A percentile compares a stretch with the other conserved stretches of the same genome.
phyloP scores from a whole-genome alignment of 2,329 filamentous ascomycete genomes.

The Hypoxylon sp. region DNA sequence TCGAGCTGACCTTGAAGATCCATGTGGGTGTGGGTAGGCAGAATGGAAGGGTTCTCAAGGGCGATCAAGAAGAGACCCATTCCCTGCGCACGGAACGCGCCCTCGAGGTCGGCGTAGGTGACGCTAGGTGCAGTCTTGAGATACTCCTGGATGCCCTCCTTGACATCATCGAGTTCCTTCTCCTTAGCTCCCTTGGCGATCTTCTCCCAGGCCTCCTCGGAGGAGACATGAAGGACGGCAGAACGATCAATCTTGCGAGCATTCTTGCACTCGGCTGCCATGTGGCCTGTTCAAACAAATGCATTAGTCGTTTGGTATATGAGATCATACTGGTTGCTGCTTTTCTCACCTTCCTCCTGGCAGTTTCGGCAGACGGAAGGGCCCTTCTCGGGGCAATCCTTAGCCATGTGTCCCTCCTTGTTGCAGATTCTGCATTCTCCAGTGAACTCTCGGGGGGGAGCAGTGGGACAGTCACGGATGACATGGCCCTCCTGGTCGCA shows the following conservation, averaged over 20 bases:
- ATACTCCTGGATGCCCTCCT: constrained; percentile 67
- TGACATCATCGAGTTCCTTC: constrained; percentile 69
- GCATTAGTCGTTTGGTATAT: too few relatives aligned
- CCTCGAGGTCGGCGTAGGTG: constrained; percentile 69
- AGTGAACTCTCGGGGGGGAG: constrained; percentile 46
- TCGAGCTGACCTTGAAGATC: constrained; percentile 74
- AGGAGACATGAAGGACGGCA: constrained; percentile 56
- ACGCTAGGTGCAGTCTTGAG: constrained; percentile 66
- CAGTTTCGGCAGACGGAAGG: constrained; percentile 69
- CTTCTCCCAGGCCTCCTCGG: constrained; percentile 66
- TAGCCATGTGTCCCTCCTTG: constrained; percentile 62
- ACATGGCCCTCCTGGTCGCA: constrained; percentile 62
- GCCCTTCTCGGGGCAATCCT: constrained; percentile 69
- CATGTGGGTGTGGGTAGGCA: constrained; percentile 71
- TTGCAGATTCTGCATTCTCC: constrained; percentile 62
- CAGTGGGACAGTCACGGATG: constrained; percentile 43
- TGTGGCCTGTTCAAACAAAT: constrained; percentile 58
- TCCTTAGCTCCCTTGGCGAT: constrained; percentile 61
- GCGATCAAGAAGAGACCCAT: constrained; percentile 70
- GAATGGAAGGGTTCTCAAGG: constrained; percentile 63
- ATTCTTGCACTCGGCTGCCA: constrained; percentile 63
- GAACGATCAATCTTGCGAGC: constrained; percentile 66
- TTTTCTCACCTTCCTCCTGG: constrained; percentile 61
- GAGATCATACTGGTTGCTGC: too few relatives aligned
- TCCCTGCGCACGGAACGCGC: constrained; percentile 61